Evolutionary conservation across 2,329 filamentous ascomycete species (phyloP), one percentile per base, ranked within the genome.

Genomic region (Arthroderma uncinatum): DNA sequence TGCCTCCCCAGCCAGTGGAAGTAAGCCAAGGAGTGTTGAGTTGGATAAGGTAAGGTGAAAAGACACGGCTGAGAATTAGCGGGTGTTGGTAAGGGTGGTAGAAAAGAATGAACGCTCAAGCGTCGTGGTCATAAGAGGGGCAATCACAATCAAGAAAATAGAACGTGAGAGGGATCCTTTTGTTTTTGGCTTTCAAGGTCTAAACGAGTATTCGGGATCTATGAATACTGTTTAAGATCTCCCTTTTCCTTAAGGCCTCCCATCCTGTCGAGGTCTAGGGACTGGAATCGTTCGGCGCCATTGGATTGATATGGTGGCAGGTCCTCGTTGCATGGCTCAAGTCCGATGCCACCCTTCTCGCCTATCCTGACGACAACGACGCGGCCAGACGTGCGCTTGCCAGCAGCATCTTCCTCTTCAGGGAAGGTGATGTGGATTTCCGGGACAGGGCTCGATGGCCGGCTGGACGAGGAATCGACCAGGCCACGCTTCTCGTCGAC

Each of bases 351-450:
- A 52, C 88, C 86, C 60, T 83, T 86, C 63, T 97, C 93, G 61
- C 91, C 90, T 54, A 97, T 89, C 55, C 89, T 83, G 57, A 98
- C 92, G 36, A 97, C 83, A 21, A 98, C 86, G 54, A 97, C 90
- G 33, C 91, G 84, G 34, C 92, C 92, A 63, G 86, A 89, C 76
- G 87, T 87, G 65, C 81, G 80, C 72, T 84, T 89, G 64, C 92
- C 92, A 56, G 75, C 67, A 53, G 82, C 77, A 64, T 89, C 87
- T 68, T 96, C 91, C 64, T 94, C 85, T 77, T 97, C 93, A 14
- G 93, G 93, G 78, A 98, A 97, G 36, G 93, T 97, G 72, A 98
- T 95, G 73, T 91, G 89, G 67, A 98, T 98, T 75, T 97, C 88
- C 19, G 93, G 93, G 28, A 97, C 88, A n/a, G 87, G 85, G 48